phyloP scores from a whole-genome alignment of 805 yeast genomes.

The Saturnispora zaruensis region DNA sequence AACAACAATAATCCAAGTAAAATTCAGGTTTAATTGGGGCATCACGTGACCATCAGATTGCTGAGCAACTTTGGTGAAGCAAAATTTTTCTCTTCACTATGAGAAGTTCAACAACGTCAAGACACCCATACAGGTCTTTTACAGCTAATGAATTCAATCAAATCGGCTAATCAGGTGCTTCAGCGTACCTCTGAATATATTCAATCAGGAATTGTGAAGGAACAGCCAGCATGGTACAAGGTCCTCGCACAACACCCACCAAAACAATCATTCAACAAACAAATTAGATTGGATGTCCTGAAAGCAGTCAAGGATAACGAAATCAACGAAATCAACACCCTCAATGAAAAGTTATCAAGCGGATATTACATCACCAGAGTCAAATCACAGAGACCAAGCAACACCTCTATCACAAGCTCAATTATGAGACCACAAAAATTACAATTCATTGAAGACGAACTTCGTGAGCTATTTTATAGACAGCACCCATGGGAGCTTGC shows the following conservation, averaged over 20 bases:
- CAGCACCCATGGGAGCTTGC: slow-evolving; percentile 99
- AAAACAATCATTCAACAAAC: slow-evolving; percentile 46
- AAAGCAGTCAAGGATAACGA: slow-evolving; percentile 19
- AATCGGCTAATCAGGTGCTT: slow-evolving; percentile 65
- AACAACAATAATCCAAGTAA: no score
- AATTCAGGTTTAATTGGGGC: no score
- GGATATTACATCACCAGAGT: slow-evolving; percentile 40
- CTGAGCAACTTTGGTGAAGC: background rate
- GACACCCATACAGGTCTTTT: background rate
- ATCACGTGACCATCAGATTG: background rate
- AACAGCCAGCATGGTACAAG: slow-evolving; percentile 84
- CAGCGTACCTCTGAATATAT: slow-evolving; percentile 75
- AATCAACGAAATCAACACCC: slow-evolving; percentile 16
- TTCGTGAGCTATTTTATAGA: slow-evolving; percentile 72
- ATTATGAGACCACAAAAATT: slow-evolving; percentile 47
- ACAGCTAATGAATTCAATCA: slow-evolving; percentile 57
- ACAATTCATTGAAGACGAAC: slow-evolving; percentile 63
- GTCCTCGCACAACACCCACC: slow-evolving; percentile 85
- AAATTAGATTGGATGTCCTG: slow-evolving; percentile 27
- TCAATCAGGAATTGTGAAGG: slow-evolving; percentile 55
- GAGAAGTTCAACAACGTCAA: background rate
- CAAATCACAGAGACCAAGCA: slow-evolving; percentile 29
- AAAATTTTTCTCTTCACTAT: background rate
- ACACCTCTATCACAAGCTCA: slow-evolving; percentile 18
- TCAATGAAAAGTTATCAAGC: slow-evolving; percentile 6